Percentiles rank a stretch among this genome's conserved stretches.
Evolutionary conservation across 2,329 filamentous ascomycete genomes (phyloP).

Genomic region (Parasarocladium wereldwijsianum): DNA sequence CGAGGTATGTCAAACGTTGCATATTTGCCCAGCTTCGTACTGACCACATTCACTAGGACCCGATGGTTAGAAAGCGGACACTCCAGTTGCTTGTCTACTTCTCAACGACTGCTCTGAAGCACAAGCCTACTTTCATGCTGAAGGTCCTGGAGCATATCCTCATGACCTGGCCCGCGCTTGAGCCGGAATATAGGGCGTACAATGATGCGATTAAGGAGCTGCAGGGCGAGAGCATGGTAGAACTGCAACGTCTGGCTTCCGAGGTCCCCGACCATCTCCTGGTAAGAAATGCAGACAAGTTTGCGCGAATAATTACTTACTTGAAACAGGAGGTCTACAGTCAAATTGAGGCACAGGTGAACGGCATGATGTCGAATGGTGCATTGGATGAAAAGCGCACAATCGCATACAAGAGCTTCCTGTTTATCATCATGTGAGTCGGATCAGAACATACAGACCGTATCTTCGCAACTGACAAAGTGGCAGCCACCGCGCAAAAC

Average conservation of each 20-base stretch:
- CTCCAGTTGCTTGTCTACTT: slow-evolving; percentile 75
- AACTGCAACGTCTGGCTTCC: slow-evolving; percentile 75
- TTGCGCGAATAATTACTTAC: slow-evolving; percentile 9
- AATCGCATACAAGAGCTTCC: slow-evolving; percentile 74
- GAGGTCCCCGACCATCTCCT: slow-evolving; percentile 86
- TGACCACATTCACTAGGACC: slow-evolving; percentile 39
- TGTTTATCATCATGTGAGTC: slow-evolving; percentile 77
- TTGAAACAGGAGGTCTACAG: slow-evolving; percentile 59
- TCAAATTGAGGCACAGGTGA: slow-evolving; percentile 69
- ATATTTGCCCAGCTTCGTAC: neutral
- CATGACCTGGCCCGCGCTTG: slow-evolving; percentile 61
- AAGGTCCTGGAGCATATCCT: slow-evolving; percentile 86
- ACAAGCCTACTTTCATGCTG: slow-evolving; percentile 67
- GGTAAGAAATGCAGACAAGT: slow-evolving; percentile 24
- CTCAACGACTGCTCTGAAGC: slow-evolving; percentile 65
- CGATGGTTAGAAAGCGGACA: slow-evolving; percentile 66
- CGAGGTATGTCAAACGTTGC: slow-evolving; percentile 28
- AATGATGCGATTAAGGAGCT: slow-evolving; percentile 84
- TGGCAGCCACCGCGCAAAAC: slow-evolving; percentile 62
- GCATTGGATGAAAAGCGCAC: slow-evolving; percentile 68
- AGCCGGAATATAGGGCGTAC: slow-evolving; percentile 57
- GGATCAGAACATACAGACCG: neutral
- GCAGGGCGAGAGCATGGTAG: slow-evolving; percentile 69
- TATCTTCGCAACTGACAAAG: neutral
- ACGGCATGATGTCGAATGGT: slow-evolving; percentile 60